Percentiles rank a stretch among this genome's conserved stretches.
phyloP scores from a whole-genome alignment of 495 filamentous ascomycete genomes.

The Lasiosphaeria ovina region DNA sequence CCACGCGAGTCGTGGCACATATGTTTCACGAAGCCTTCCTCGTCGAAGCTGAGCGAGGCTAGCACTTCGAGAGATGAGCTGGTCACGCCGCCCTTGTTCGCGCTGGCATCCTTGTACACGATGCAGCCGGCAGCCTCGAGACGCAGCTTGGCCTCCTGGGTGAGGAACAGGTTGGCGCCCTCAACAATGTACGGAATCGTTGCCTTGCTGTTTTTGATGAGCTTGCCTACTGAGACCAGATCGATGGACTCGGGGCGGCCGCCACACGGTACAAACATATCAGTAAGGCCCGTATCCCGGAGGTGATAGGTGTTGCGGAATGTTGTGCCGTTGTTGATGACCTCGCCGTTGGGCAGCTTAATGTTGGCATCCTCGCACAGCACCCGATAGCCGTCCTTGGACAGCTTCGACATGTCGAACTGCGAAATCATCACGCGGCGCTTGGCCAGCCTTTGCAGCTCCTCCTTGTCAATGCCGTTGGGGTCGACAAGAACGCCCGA shows the following conservation, averaged over 20 bases:
- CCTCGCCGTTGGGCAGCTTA: slow-evolving; percentile 79
- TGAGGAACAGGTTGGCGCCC: slow-evolving; percentile 97
- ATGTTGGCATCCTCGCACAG: slow-evolving; percentile 87
- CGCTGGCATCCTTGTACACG: slow-evolving; percentile 95
- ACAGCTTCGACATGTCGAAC: slow-evolving; percentile 83
- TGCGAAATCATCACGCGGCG: slow-evolving; percentile 84
- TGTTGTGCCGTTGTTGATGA: slow-evolving; percentile 83
- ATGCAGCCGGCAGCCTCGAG: slow-evolving; percentile 92
- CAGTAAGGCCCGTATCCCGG: slow-evolving; percentile 68
- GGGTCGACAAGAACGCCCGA: slow-evolving; percentile 93
- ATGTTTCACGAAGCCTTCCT: slow-evolving; percentile 79
- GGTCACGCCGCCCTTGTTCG: slow-evolving; percentile 98
- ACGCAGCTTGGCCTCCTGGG: slow-evolving; percentile 93
- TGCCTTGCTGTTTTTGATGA: slow-evolving; percentile 82
- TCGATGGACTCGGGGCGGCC: slow-evolving; percentile 97
- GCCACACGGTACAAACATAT: slow-evolving; percentile 93
- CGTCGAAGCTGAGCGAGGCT: slow-evolving; percentile 90
- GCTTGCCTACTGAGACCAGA: slow-evolving; percentile 74
- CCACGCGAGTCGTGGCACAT: slow-evolving; percentile 86
- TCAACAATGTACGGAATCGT: slow-evolving; percentile 93
- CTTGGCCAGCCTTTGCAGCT: slow-evolving; percentile 82
- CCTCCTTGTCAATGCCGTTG: slow-evolving; percentile 78
- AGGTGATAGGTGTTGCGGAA: slow-evolving; percentile 98
- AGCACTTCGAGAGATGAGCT: slow-evolving; percentile 97
- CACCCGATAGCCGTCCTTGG: slow-evolving; percentile 84